phyloP scores from a whole-genome alignment of 2,329 filamentous ascomycete genomes.

The Calonectria pauciramosa region DNA sequence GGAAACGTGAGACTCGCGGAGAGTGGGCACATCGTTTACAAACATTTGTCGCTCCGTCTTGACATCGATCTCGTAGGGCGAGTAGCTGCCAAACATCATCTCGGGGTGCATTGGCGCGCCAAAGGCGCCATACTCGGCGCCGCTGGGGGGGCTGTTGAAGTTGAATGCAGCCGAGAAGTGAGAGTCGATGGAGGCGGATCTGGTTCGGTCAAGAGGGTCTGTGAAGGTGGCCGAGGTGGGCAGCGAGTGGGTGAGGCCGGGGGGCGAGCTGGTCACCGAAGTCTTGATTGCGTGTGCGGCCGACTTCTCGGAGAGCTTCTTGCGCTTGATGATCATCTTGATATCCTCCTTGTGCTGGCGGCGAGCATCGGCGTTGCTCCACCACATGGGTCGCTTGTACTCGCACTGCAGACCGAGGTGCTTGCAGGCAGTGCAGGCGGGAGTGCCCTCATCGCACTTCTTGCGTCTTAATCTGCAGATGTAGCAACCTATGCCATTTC shows the following conservation, averaged over 20 bases:
- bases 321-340: constrained; percentile 97
- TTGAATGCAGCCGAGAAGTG: constrained; percentile 81
- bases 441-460: constrained; percentile 77
- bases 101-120: constrained; percentile 74
- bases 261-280: constrained; percentile 74
- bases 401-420: constrained; percentile 89
- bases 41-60: constrained; percentile 96
- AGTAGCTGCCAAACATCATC: constrained; percentile 70
- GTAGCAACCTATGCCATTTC: constrained; percentile 69
- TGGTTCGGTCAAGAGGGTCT: constrained; percentile 78
- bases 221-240: constrained; percentile 86
- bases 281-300: constrained; percentile 66
- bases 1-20: constrained; percentile 88
- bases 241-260: constrained; percentile 84
- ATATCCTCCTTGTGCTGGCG: constrained; percentile 92
- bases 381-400: constrained; percentile 98
- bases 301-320: constrained; percentile 92
- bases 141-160: constrained; percentile 73
- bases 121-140: constrained; percentile 72
- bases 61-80: constrained; percentile 94
- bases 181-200: constrained; percentile 85
- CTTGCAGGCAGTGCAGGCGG: constrained; percentile 75
- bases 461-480: constrained; percentile 77
- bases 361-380: constrained; percentile 92
- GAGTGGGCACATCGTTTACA: constrained; percentile 88